Base-by-base conservation (phyloP, 2,329 filamentous ascomycete genomes). In the Elsinoe necatrix region DNA sequence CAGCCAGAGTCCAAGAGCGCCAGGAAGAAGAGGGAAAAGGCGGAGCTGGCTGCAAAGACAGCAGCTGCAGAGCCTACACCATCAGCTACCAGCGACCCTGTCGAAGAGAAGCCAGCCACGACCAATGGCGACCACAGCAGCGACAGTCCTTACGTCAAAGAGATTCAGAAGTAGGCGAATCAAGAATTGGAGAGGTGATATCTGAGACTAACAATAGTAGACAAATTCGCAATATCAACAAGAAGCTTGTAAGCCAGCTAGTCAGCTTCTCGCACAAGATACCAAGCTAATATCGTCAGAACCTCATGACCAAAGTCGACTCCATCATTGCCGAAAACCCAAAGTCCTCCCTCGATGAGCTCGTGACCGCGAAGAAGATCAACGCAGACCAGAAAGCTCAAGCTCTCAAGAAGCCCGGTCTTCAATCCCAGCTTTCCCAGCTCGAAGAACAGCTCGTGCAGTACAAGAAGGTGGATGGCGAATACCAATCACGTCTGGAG, bases 201-300 rank as follows among this genome's bases (percentile, higher is more conserved):
- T 45, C 62, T 65, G 59, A 64, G 11, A n/a, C 54, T 60, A 42
- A 60, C 42, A 9, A 21, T 61, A 8, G 35, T 59, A 95, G 90
- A 79, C 89, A 83, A 72, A 87, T 96, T 65, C 90, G 92, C 68
- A 95, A 93, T 72, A 76, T 93, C 67, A 87, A 84, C 77, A 97
- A 96, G 81, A 96, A 96, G 76, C 84, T 97, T 66, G 89, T 95
- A 74, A 75, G 87, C 77, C 16, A 25, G 4, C 4, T 9, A 16
- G 55, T 54, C 55, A 58, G 11, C 18, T n/a, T 11, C 23, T 5
- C 43, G 6, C 9, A 7, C 39, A 18, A n/a, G 37, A 18, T 3
- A 29, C 7, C 16, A 11, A 31, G 60, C 64, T 69, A 31, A 67
- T 62, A 58, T 56, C 39, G 59, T 27, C 61, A 89, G 85, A 77